A percentile compares a stretch with the other conserved stretches of the same genome.
Conservation (phyloP, 352 stramenopile species). For the Phytopythium kandeliae region DNA sequence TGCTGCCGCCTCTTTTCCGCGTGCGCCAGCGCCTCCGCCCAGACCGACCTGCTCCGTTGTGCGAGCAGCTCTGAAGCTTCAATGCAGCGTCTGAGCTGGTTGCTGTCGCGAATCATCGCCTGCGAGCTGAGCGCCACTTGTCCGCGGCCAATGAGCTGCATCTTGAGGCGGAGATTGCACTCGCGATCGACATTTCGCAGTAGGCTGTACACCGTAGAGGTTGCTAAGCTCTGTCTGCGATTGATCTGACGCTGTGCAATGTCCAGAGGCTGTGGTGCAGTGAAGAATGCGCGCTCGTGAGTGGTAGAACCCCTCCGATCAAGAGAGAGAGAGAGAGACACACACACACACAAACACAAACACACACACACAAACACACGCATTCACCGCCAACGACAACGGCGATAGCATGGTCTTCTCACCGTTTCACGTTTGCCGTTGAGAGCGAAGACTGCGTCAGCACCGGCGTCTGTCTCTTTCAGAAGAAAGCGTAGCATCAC, state of each 20-base stretch:
- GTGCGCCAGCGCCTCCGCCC: slow-evolving; percentile 22
- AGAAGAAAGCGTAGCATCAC: slow-evolving; percentile 52
- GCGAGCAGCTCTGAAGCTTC: slow-evolving; percentile 19
- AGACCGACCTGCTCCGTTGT: slow-evolving; percentile 25
- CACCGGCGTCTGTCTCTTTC: slow-evolving; percentile 46
- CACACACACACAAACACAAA: too few species aligned
- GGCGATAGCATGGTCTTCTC: not conserved
- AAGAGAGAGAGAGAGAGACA: too few species aligned
- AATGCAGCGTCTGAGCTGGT: slow-evolving; percentile 25
- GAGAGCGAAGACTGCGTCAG: slow-evolving; percentile 31
- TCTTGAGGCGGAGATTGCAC: slow-evolving; percentile 59
- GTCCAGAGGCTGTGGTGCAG: slow-evolving; percentile 30
- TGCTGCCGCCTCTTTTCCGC: slow-evolving; percentile 32
- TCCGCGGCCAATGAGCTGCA: slow-evolving; percentile 45
- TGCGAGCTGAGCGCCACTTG: slow-evolving; percentile 14
- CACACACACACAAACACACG: too few species aligned
- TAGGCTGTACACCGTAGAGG: slow-evolving; percentile 30
- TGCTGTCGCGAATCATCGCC: slow-evolving; percentile 7
- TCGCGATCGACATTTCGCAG: slow-evolving; percentile 35
- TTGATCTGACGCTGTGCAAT: slow-evolving; percentile 41
- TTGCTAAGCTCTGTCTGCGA: slow-evolving; percentile 16
- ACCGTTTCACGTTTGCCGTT: slow-evolving; percentile 63
- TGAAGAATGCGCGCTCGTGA: too few species aligned
- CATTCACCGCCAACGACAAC: too few species aligned
- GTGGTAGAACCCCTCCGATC: too few species aligned